Conservation (phyloP, 805 yeast genomes). For the Candida morakotiae region DNA sequence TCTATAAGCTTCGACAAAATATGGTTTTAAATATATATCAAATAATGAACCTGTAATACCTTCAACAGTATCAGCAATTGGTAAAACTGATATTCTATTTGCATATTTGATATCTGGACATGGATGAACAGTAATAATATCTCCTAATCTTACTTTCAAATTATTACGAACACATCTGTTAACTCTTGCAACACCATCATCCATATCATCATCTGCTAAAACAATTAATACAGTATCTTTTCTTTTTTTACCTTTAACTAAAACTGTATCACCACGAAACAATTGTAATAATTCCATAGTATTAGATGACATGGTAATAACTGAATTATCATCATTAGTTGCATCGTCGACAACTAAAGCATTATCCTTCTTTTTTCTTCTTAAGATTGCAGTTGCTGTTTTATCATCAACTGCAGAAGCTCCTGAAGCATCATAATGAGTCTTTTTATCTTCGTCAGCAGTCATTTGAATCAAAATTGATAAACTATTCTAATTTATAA, state of each 20-base stretch:
- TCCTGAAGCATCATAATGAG: constrained; percentile 59
- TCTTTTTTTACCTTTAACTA: constrained; percentile 97
- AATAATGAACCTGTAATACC: constrained; percentile 95
- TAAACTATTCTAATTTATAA: no score
- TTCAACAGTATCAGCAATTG: constrained; percentile 97
- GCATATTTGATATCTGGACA: constrained; percentile 99
- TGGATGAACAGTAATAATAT: constrained; percentile 84
- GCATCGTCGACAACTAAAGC: constrained; percentile 96
- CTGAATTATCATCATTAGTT: constrained; percentile 93
- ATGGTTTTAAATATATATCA: constrained; percentile 94
- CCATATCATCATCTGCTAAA: constrained; percentile 92
- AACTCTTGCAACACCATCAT: constrained; percentile 89
- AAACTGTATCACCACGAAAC: constrained; percentile 96
- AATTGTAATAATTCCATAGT: constrained; percentile 93
- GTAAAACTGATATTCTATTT: constrained; percentile 87
- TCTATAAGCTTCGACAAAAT: constrained; percentile 97
- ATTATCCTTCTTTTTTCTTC: constrained; percentile 97
- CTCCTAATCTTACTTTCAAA: constrained; percentile 90
- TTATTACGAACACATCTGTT: constrained; percentile 96
- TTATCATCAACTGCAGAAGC: constrained; percentile 53
- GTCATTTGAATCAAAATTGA: constrained; percentile 4
- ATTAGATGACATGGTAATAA: constrained; percentile 88
- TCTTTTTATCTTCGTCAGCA: constrained; percentile 27
- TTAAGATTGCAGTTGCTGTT: constrained; percentile 95
- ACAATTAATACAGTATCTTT: constrained; percentile 96